Evolutionary conservation across 2,329 filamentous ascomycete species (phyloP).

Genomic region (Zymoseptoria brevis): DNA sequence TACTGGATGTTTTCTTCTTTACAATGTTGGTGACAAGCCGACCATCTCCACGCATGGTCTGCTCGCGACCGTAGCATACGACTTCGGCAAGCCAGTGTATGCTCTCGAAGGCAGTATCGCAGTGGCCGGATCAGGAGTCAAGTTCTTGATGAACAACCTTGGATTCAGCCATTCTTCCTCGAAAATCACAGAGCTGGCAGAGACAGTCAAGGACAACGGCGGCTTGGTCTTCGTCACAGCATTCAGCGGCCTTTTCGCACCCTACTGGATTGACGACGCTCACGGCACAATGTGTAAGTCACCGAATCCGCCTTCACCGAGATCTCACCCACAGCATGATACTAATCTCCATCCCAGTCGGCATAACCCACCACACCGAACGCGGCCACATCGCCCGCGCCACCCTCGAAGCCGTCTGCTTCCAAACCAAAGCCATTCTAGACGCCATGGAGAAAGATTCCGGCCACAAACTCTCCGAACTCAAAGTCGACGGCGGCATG

Average conservation of each 20-base stretch:
- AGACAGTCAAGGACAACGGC: slow-evolving; percentile 64
- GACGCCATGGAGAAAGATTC: slow-evolving; percentile 87
- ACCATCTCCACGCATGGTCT: slow-evolving; percentile 78
- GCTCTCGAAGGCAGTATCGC: slow-evolving; percentile 75
- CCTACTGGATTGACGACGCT: slow-evolving; percentile 91
- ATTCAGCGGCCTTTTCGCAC: slow-evolving; percentile 83
- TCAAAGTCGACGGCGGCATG: slow-evolving; percentile 84
- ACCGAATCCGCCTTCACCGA: neutral
- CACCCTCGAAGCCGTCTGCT: slow-evolving; percentile 84
- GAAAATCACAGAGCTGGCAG: slow-evolving; percentile 58
- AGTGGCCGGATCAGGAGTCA: slow-evolving; percentile 68
- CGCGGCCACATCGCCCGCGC: slow-evolving; percentile 84
- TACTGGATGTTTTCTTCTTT: slow-evolving; percentile 81
- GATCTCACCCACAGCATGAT: neutral
- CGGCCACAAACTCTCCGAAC: slow-evolving; percentile 61
- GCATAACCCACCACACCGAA: slow-evolving; percentile 58
- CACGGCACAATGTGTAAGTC: slow-evolving; percentile 72
- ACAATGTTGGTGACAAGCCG: slow-evolving; percentile 78
- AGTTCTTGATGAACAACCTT: slow-evolving; percentile 47
- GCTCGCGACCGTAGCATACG: slow-evolving; percentile 78
- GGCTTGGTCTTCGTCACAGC: slow-evolving; percentile 82
- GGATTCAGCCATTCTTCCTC: slow-evolving; percentile 56
- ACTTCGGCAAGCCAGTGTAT: slow-evolving; percentile 67
- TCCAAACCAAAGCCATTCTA: slow-evolving; percentile 88
- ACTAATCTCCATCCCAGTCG: slow-evolving; percentile 15